Conservation (phyloP, 345 rosid species). For the Corchorus olitorius region DNA sequence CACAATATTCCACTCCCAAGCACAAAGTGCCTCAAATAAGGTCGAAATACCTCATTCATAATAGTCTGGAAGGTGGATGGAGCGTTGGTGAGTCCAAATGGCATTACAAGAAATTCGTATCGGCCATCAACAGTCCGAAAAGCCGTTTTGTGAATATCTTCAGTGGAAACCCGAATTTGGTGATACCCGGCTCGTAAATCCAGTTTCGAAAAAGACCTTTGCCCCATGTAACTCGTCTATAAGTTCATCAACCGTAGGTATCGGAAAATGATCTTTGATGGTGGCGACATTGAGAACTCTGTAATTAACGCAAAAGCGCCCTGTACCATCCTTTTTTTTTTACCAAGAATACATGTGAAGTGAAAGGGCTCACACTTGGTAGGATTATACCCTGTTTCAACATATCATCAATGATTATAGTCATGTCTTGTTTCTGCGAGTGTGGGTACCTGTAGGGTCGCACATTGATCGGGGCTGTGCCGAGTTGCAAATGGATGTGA, state of each 20-base stretch:
- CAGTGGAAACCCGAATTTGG: not conserved
- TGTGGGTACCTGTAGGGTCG: slow-evolving; percentile 6
- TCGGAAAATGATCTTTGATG: not conserved
- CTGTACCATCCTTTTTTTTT: not conserved
- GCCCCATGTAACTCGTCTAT: slow-evolving; percentile 4
- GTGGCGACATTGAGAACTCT: not conserved
- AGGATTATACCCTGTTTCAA: not conserved
- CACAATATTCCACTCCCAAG: too few relatives aligned
- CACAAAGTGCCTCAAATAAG: too few relatives aligned
- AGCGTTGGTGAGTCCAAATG: too few relatives aligned
- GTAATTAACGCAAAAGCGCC: slow-evolving; percentile 14
- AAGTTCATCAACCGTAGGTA: not conserved
- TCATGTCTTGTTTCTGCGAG: slow-evolving; percentile 10
- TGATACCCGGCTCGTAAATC: not conserved
- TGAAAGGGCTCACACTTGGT: not conserved
- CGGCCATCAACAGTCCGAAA: not conserved
- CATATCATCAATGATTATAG: slow-evolving; percentile 3
- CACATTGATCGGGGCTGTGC: not conserved
- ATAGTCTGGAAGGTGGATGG: too few relatives aligned
- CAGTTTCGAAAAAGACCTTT: too few relatives aligned
- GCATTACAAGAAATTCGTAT: not conserved
- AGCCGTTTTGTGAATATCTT: not conserved
- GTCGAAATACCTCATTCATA: too few relatives aligned
- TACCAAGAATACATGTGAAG: not conserved
- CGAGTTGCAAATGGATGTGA: too few relatives aligned